Base-by-base conservation (phyloP, 2,329 filamentous ascomycete genomes). In the Cordyceps fumosorosea region DNA sequence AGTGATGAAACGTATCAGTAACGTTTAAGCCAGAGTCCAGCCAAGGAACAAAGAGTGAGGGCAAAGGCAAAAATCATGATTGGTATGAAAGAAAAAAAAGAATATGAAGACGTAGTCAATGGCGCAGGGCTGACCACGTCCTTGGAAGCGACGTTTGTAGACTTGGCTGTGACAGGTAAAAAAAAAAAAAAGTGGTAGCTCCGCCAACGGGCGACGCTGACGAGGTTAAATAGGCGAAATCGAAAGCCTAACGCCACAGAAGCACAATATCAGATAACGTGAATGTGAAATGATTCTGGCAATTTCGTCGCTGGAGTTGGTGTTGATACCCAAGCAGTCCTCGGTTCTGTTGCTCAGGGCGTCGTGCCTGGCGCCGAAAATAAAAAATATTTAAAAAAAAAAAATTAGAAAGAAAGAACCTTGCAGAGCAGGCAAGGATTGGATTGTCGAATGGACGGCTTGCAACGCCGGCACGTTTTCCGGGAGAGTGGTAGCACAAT, bases 21-120 rank as follows among this genome's bases (percentile, higher is more conserved):
- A 47, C 54, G 29, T 60, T 55, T 69, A 65, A 69, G 29, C 64
- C 64, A 64, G 63, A 63, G 68, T 67, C 68, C 68, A 67, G 60
- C 65, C 65, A 18, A 66, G 63, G 66, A 67, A 70, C 69, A 54
- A 24, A 61, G 34, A 29, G 34, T 54, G 4, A 22, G 50, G 32
- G n/a, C 16, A 37, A 44, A 56, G 26, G 55, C n/a, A 56, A 61
- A 42, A 60, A 40, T 48, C 63, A 64, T 64, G 56, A 22, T 64
- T 55, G 44, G 22, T 51, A 14, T 42, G 12, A 11, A 37, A 22
- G 1, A 29, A 29, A 29, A 29, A 29, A n/a, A 44, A 37, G 51
- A 26, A n/a, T 16, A 37, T 4, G 18, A 52, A 42, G 32, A 24
- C 16, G 45, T 14, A n/a, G 34, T 12, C 22, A 34, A 24, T 45